Evolutionary conservation across 2,329 filamentous ascomycete species (phyloP).

Genomic region (Fusarium papillatum): DNA sequence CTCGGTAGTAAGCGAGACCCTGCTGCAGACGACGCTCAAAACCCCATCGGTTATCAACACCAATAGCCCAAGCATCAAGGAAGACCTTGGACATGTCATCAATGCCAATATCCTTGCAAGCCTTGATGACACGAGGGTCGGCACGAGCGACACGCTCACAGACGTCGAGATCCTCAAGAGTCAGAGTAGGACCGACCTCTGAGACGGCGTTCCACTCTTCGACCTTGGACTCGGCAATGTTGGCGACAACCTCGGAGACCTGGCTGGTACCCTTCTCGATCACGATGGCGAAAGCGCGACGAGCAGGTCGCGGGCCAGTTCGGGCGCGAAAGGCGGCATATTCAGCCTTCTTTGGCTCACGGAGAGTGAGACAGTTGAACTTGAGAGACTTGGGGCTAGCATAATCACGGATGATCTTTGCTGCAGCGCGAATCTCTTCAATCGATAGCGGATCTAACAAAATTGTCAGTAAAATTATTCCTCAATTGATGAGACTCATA

Average conservation of each 20-base stretch:
- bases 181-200: constrained; percentile 68
- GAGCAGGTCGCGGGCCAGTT: constrained; percentile 60
- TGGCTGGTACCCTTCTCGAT: constrained; percentile 54
- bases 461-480: neutral
- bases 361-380: constrained; percentile 75
- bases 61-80: constrained; percentile 89
- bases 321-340: constrained; percentile 72
- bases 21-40: constrained; percentile 81
- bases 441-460: constrained; percentile 63
- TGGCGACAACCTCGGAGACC: constrained; percentile 66
- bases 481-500: neutral
- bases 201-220: constrained; percentile 61
- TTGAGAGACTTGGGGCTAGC: constrained; percentile 50
- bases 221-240: constrained; percentile 56
- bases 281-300: constrained; percentile 64
- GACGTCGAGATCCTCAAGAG: constrained; percentile 84
- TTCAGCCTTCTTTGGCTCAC: constrained; percentile 74
- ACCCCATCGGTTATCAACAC: constrained; percentile 84
- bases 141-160: constrained; percentile 78
- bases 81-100: constrained; percentile 88
- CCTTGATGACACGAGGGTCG: constrained; percentile 82
- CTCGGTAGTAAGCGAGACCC: constrained; percentile 86
- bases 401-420: constrained; percentile 61
- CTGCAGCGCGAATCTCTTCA: constrained; percentile 65
- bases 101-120: constrained; percentile 82